phyloP scores from a whole-genome alignment of 2,329 filamentous ascomycete genomes.

The Venturia pyrina region DNA sequence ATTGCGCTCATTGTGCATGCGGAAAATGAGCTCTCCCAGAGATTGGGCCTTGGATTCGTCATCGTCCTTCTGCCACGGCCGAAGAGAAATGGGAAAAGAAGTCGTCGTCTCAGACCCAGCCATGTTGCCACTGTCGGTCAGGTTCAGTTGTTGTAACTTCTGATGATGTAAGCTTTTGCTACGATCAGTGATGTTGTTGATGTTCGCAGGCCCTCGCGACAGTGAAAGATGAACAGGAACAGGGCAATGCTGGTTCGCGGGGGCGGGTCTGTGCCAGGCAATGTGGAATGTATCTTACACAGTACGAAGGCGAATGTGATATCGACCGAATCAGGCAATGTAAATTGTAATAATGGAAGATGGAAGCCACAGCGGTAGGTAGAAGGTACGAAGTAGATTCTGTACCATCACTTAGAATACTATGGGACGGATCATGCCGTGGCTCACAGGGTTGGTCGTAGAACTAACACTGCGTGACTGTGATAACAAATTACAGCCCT shows the following conservation, averaged over 20 bases:
- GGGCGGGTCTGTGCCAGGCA: neutral
- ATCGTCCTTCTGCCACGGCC: constrained; percentile 48
- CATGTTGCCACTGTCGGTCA: neutral
- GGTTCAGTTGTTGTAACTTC: neutral
- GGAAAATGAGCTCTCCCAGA: constrained; percentile 65
- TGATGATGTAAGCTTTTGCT: too few species aligned
- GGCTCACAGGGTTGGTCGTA: too few species aligned
- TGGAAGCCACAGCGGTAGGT: too few species aligned
- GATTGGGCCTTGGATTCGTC: constrained; percentile 46
- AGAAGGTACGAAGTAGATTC: too few species aligned
- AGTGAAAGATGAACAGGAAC: neutral
- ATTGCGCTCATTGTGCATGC: constrained; percentile 68
- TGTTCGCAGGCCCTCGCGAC: neutral
- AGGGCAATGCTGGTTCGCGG: neutral
- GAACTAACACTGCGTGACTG: too few species aligned
- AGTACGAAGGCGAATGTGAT: too few species aligned
- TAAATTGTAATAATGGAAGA: too few species aligned
- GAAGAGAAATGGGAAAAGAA: constrained; percentile 45
- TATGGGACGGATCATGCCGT: too few species aligned
- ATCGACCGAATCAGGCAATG: too few species aligned
- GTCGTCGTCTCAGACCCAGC: neutral
- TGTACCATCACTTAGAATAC: too few species aligned
- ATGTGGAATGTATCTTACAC: neutral
- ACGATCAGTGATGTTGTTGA: neutral
- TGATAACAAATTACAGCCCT: too few species aligned